phyloP scores from a whole-genome alignment of 257 asterid species.

The Phtheirospermum japonicum region DNA sequence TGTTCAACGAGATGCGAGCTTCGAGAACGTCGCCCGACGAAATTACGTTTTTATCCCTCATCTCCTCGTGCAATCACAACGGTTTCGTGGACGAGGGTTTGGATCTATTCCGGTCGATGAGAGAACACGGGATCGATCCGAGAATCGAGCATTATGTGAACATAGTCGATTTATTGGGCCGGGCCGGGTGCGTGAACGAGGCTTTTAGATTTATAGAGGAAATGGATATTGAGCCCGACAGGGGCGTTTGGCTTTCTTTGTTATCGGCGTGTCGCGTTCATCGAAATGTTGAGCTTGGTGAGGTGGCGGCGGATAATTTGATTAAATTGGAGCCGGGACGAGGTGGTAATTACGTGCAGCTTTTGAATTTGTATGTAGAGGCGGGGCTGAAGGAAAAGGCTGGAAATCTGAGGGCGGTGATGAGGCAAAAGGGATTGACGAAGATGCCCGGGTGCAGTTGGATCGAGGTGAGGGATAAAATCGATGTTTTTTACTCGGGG shows the following conservation, averaged over 20 bases:
- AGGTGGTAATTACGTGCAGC: conserved; percentile 62
- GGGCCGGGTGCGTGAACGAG: conserved; percentile 55
- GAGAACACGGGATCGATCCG: conserved; percentile 50
- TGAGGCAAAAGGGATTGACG: conserved; percentile 62
- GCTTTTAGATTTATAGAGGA: conserved; percentile 55
- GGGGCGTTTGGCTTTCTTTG: conserved; percentile 67
- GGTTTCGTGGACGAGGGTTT: conserved; percentile 66
- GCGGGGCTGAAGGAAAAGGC: conserved; percentile 71
- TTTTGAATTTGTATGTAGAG: conserved; percentile 65
- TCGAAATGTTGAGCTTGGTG: conserved; percentile 59
- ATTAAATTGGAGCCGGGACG: conserved; percentile 49
- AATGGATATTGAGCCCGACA: conserved; percentile 44
- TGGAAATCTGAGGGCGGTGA: conserved; percentile 55
- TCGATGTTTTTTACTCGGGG: conserved; percentile 69
- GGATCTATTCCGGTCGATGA: conserved; percentile 48
- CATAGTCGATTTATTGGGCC: conserved; percentile 74
- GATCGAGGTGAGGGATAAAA: conserved; percentile 64
- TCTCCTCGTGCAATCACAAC: conserved; percentile 83
- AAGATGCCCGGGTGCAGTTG: conserved; percentile 90
- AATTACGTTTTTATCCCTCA: conserved; percentile 69
- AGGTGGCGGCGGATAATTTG: conserved; percentile 63
- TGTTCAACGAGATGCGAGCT: conserved; percentile 56
- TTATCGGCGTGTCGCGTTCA: conserved; percentile 78
- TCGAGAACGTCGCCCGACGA: conserved; percentile 56
- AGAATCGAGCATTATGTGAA: conserved; percentile 62